Percentiles rank a stretch among this genome's conserved stretches.
Conservation (phyloP, 164 flowering plant genomes). For the Brasenia schreberi region DNA sequence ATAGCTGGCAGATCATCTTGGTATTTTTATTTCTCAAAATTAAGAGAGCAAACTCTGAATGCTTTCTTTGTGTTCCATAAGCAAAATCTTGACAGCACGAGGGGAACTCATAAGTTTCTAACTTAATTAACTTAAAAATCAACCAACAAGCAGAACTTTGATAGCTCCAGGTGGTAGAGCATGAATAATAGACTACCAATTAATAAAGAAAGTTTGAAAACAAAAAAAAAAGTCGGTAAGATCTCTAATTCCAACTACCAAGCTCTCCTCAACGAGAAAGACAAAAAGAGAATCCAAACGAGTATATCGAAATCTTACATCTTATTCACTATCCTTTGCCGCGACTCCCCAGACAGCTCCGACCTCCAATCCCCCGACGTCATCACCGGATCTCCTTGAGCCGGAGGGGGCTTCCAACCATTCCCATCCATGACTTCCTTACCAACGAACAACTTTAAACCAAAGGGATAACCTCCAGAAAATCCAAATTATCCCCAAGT, state of each 20-base stretch:
- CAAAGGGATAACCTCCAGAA: background rate
- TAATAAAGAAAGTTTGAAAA: no score
- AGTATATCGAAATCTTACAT: slow-evolving; percentile 6
- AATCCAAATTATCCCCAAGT: no score
- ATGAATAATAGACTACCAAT: no score
- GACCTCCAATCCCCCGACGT: slow-evolving; percentile 6
- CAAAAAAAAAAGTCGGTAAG: background rate
- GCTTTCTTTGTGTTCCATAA: no score
- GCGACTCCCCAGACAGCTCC: slow-evolving; percentile 2
- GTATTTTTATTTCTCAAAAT: no score
- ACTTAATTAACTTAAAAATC: no score
- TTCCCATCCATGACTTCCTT: slow-evolving; percentile 1
- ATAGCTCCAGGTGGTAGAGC: no score
- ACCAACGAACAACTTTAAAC: background rate
- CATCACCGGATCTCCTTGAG: slow-evolving; percentile 9
- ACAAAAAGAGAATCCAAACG: background rate
- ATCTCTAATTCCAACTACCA: background rate
- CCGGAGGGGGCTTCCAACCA: slow-evolving; percentile 6
- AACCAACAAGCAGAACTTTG: no score
- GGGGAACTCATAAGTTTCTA: no score
- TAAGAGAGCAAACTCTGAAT: no score
- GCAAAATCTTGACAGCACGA: no score
- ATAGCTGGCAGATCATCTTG: no score
- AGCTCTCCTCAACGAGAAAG: slow-evolving; percentile 2
- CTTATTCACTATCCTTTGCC: slow-evolving; percentile 12